Evolutionary conservation across 306 rosid genomes (phyloP).

Genomic region (Casuarina glauca): DNA sequence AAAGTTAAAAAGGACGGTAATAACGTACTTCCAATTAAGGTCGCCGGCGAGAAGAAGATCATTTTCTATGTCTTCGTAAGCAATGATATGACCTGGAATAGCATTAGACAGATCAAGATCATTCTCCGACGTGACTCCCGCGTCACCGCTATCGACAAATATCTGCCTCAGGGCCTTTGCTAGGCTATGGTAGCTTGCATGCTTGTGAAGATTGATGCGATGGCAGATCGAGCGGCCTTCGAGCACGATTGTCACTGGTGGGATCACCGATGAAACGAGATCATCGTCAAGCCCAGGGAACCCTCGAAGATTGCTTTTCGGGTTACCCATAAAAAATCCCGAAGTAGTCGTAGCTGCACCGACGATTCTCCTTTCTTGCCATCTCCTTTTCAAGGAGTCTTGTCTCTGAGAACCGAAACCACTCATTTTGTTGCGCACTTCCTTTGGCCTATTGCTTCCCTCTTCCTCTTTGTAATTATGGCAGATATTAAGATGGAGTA

Average conservation of each 20-base stretch:
- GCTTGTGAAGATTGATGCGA: conserved; percentile 79
- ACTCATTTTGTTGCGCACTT: conserved; percentile 33
- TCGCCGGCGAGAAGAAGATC: conserved; percentile 97
- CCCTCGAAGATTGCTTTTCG: conserved; percentile 31
- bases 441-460: not conserved
- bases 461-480: not conserved
- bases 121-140: not conserved
- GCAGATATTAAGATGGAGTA: not conserved
- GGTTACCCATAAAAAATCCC: conserved; percentile 31
- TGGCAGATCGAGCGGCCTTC: conserved; percentile 95
- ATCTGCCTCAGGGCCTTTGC: conserved; percentile 72
- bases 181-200: conserved; percentile 69
- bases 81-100: conserved; percentile 78
- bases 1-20: not conserved
- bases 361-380: conserved; percentile 45
- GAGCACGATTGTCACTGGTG: conserved; percentile 77
- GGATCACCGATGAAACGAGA: conserved; percentile 54
- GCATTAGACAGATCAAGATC: conserved; percentile 69
- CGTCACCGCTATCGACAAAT: conserved; percentile 47
- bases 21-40: conserved; percentile 71
- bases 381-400: conserved; percentile 53
- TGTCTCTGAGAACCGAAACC: conserved; percentile 52
- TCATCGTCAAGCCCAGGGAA: conserved; percentile 54
- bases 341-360: conserved; percentile 43
- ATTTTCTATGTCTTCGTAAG: conserved; percentile 85